Conservation (phyloP, 139 green algal genomes). For the Eudorina sp. region DNA sequence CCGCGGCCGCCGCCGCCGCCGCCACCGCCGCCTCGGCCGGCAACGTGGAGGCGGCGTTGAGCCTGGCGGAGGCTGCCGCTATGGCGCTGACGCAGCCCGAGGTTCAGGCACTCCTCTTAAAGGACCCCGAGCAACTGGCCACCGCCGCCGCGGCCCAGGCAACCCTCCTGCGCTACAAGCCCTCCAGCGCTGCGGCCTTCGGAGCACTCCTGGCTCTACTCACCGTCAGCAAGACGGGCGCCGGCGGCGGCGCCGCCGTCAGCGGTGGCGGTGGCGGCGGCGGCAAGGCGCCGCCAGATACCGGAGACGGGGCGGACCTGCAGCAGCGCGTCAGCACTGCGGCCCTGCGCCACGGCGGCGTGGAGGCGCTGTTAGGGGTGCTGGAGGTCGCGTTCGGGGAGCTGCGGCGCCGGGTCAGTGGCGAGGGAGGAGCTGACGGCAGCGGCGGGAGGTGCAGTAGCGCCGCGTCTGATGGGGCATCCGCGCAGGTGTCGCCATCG, state of each 20-base stretch:
- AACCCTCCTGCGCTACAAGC: background rate
- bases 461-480: background rate
- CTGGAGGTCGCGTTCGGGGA: background rate
- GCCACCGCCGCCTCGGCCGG: too few relatives aligned
- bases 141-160: background rate
- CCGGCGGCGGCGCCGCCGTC: background rate
- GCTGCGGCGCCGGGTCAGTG: too few relatives aligned
- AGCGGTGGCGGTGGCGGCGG: background rate
- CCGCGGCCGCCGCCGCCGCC: too few relatives aligned
- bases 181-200: background rate
- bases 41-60: background rate
- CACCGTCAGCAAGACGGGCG: background rate
- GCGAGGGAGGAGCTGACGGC: too few relatives aligned
- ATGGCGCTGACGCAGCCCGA: background rate
- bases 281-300: background rate
- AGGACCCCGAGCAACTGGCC: background rate
- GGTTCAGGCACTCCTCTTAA: background rate
- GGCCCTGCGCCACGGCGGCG: background rate
- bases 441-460: too few relatives aligned
- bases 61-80: background rate
- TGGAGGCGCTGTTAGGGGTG: background rate
- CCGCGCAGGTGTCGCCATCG: background rate
- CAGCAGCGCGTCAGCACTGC: background rate
- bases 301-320: background rate
- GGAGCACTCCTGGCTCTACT: background rate